These are phyloP conservation scores for Poteriospumella lacustris DNA, from an alignment of 108 stramenopile genomes.

Conservation along the genomic window DNA sequence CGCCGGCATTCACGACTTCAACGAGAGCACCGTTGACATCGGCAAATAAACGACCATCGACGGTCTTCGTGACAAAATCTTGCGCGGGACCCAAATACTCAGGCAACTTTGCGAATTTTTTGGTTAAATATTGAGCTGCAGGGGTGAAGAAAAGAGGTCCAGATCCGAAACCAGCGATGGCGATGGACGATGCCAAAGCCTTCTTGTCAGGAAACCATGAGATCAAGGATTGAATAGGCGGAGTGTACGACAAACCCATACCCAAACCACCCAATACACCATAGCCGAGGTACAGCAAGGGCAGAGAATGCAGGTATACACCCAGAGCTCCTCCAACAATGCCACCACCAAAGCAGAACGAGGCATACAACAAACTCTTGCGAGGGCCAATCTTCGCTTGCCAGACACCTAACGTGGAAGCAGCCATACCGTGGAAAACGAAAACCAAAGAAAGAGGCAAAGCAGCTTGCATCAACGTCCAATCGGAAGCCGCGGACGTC, in stretches of 20 bases:
- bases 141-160: slow-evolving; percentile 74
- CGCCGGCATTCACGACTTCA: slow-evolving; percentile 41
- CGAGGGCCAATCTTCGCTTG: slow-evolving; percentile 58
- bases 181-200: slow-evolving; percentile 68
- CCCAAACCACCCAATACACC: slow-evolving; percentile 67
- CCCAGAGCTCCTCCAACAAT: slow-evolving; percentile 48
- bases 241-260: slow-evolving; percentile 69
- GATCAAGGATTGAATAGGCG: slow-evolving; percentile 68
- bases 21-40: slow-evolving; percentile 29
- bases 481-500: slow-evolving; percentile 48
- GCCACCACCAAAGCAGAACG: slow-evolving; percentile 57
- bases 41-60: slow-evolving; percentile 44
- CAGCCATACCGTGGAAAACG: slow-evolving; percentile 64
- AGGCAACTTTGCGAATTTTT: slow-evolving; percentile 53
- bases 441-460: slow-evolving; percentile 65
- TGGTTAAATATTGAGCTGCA: slow-evolving; percentile 57
- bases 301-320: slow-evolving; percentile 60
- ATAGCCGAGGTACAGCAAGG: slow-evolving; percentile 68
- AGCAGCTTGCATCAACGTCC: slow-evolving; percentile 59
- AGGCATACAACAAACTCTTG: slow-evolving; percentile 36
- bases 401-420: slow-evolving; percentile 62
- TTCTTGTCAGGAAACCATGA: slow-evolving; percentile 77
- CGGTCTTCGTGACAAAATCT: slow-evolving; percentile 36
- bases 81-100: slow-evolving; percentile 39
- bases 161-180: slow-evolving; percentile 72